Evolutionary conservation across 2,329 filamentous ascomycete genomes (phyloP).

Genomic region (Juglanconis oblonga): DNA sequence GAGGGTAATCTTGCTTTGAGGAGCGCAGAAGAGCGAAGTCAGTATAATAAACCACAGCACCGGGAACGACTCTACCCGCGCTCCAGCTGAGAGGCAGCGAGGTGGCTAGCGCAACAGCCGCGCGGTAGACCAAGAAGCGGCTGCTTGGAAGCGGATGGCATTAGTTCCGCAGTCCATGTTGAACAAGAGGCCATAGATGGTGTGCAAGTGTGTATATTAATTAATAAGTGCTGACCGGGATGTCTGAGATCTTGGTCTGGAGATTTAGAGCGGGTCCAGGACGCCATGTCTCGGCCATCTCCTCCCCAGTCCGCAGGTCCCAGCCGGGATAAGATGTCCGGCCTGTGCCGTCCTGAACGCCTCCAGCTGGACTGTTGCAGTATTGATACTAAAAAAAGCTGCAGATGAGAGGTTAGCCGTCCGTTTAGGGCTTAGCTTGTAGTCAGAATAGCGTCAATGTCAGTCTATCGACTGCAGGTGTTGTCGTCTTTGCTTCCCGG

Average conservation of each 20-base stretch:
- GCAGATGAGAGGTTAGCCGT: neutral
- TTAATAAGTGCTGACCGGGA: no score
- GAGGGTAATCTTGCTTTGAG: constrained; percentile 6
- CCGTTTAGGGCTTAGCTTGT: neutral
- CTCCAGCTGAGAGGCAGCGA: neutral
- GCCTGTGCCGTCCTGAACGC: no score
- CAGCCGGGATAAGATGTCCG: neutral
- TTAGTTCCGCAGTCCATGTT: neutral
- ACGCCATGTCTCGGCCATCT: no score
- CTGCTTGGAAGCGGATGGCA: neutral
- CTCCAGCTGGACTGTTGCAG: neutral
- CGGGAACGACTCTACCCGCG: no score
- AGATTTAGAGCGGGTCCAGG: no score
- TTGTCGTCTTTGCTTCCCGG: neutral
- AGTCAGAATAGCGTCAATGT: neutral
- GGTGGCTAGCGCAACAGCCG: constrained; percentile 4
- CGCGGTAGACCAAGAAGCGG: constrained; percentile 1
- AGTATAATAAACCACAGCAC: neutral
- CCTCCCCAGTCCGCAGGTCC: no score
- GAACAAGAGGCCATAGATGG: no score
- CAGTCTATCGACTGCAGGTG: neutral
- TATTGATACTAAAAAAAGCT: neutral
- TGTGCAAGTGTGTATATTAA: no score
- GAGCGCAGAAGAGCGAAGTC: neutral
- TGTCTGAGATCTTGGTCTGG: no score